These are phyloP conservation scores for Puccinia polysora DNA, from an alignment of 1,284 basidiomycete genomes.

Conservation along the genomic window DNA sequence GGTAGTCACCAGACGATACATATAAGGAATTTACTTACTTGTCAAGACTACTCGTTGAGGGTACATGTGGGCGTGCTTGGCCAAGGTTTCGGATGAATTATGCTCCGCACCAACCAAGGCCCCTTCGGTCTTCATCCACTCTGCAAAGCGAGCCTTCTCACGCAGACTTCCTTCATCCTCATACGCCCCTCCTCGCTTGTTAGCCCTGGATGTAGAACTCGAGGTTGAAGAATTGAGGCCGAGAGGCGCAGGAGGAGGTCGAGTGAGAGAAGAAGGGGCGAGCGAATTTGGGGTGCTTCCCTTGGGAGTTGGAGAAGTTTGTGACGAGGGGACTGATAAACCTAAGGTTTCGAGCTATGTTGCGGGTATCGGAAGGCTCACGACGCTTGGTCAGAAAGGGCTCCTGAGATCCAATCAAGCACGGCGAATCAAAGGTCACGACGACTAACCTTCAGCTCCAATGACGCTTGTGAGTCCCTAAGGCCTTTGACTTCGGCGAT, in stretches of 20 bases:
- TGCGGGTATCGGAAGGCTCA: too few species aligned
- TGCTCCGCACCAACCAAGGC: constrained; percentile 10
- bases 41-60: constrained; percentile 40
- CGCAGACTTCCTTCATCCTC: constrained; percentile 25
- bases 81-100: neutral
- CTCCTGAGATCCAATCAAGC: too few species aligned
- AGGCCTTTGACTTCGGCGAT: too few species aligned
- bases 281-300: too few species aligned
- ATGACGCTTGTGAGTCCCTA: too few species aligned
- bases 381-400: too few species aligned
- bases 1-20: neutral
- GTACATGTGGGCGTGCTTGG: constrained; percentile 11
- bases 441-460: too few species aligned
- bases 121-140: constrained; percentile 21
- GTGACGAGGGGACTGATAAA: too few species aligned
- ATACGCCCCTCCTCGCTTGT: constrained; percentile 10
- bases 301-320: too few species aligned
- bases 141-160: constrained; percentile 13
- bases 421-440: too few species aligned
- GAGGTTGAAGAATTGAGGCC: constrained; percentile 6
- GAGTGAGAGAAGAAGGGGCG: neutral
- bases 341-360: too few species aligned
- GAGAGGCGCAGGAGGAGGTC: neutral
- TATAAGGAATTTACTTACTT: constrained; percentile 15
- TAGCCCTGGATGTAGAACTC: constrained; percentile 1